Conservation (phyloP, 176 grass and related monocot genomes). For the Oryza punctata region DNA sequence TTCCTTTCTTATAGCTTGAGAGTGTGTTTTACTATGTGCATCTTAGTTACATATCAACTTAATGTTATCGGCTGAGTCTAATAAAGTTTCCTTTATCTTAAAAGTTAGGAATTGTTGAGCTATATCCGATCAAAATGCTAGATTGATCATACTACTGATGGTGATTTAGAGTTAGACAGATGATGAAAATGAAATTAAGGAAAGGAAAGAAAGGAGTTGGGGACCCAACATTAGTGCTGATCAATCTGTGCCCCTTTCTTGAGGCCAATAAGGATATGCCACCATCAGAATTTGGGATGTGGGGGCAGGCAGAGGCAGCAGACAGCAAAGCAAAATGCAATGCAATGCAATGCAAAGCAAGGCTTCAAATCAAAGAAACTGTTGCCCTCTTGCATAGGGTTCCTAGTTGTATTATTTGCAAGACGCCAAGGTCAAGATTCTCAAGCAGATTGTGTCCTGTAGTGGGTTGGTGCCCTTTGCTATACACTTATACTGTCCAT, state of each 20-base stretch:
- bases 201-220: background rate
- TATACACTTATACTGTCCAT: background rate
- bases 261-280: constrained; percentile 11
- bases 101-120: background rate
- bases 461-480: constrained; percentile 38
- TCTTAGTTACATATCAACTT: too few species aligned
- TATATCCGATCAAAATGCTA: background rate
- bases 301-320: background rate
- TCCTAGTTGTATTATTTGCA: constrained; percentile 45
- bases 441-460: constrained; percentile 61
- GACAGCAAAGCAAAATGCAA: background rate
- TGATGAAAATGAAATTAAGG: background rate
- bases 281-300: constrained; percentile 25
- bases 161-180: background rate
- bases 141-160: background rate
- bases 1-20: too few species aligned
- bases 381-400: constrained; percentile 52
- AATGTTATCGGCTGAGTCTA: too few species aligned
- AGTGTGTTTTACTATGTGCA: too few species aligned
- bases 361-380: constrained; percentile 59
- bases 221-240: constrained; percentile 27
- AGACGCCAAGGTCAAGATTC: constrained; percentile 90
- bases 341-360: constrained; percentile 14
- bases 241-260: constrained; percentile 22
- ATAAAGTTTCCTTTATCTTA: too few species aligned